Base-by-base conservation (phyloP, 108 stramenopile genomes). In the Skeletonema tropicum region DNA sequence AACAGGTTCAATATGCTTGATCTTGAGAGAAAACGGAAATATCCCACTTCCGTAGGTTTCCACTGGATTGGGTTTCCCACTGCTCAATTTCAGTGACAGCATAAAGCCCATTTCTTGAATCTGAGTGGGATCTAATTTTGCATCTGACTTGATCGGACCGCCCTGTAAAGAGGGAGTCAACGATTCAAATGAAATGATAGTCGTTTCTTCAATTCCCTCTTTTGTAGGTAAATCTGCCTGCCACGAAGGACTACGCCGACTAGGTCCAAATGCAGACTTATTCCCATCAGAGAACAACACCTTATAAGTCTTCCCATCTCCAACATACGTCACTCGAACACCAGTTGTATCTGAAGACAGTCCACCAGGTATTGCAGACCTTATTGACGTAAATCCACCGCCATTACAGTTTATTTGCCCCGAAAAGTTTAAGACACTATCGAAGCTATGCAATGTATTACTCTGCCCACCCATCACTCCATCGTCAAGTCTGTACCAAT, bases 261-360 rank as follows among this genome's bases (percentile, higher is more conserved):
- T 75, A 23, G 87, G 84, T 9, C 85, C 85, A 63, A 87, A 85
- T 4, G 82, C 57, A 8, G 78, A 70, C 42, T 71, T 61, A 57
- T 68, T 84, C 19, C 89, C 89, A 62, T 90, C 86, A 13, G 86
- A 83, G 19, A 92, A 52, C 4, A 86, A 55, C 7, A 92, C 36
- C 67, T 92, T 92, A 79, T 87, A 92, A 11, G 91, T 92, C 74
- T 89, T 89, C 0, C 89, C 89, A 73, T 92, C 91, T 30, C 89
- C 91, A 8, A 49, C 29, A 48, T 76, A 81, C 4, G 60, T 48
- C 11, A 88, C 60, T 46, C 70, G 60, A 39, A 92, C 64, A 31
- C 74, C 79, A 11, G 61, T 62, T 3, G 64, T 80, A 46, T 77
- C 75, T 19, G 77, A 32, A 25, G 83, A 70, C 33, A 90, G 21